Percentiles rank a stretch among this genome's conserved stretches.
These are phyloP conservation scores for Talinum fruticosum DNA, from an alignment of 148 eudicot genomes.

Conservation along the genomic window DNA sequence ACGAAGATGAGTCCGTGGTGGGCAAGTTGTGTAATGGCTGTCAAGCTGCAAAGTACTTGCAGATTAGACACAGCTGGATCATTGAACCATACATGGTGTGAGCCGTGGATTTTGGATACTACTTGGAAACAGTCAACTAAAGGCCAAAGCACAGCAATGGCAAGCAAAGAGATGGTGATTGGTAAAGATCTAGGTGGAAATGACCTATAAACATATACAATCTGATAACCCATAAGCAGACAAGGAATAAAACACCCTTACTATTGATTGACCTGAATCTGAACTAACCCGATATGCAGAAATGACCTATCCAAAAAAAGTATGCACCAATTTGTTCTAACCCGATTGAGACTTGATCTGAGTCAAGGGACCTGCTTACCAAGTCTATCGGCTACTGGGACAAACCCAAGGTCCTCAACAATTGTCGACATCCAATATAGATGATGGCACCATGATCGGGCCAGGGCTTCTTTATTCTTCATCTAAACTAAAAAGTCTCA, in stretches of 20 bases:
- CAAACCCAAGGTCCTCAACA: not conserved
- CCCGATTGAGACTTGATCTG: not conserved
- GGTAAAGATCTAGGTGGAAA: not conserved
- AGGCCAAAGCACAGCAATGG: too few relatives aligned
- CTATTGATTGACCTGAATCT: not conserved
- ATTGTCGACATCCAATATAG: not conserved
- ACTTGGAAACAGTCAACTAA: not conserved
- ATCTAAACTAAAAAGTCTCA: too few relatives aligned
- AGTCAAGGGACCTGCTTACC: not conserved
- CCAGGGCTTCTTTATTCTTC: not conserved
- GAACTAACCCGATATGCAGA: not conserved
- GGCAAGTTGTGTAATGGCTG: conserved; percentile 70
- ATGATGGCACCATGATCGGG: not conserved
- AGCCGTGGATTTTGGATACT: not conserved
- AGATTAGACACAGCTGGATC: not conserved
- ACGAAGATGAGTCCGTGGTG: conserved; percentile 85
- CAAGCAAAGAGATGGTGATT: too few relatives aligned
- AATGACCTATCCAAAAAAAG: not conserved
- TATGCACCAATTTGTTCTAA: too few relatives aligned
- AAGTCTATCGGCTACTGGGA: not conserved
- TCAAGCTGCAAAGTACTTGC: conserved; percentile 44
- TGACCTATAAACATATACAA: not conserved
- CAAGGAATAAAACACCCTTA: too few relatives aligned
- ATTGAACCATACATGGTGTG: too few relatives aligned
- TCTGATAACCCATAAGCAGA: too few relatives aligned